Evolutionary conservation across 2,329 filamentous ascomycete species (phyloP), one percentile per base, ranked within the genome.

Genomic region (Ophiostoma sp.): DNA sequence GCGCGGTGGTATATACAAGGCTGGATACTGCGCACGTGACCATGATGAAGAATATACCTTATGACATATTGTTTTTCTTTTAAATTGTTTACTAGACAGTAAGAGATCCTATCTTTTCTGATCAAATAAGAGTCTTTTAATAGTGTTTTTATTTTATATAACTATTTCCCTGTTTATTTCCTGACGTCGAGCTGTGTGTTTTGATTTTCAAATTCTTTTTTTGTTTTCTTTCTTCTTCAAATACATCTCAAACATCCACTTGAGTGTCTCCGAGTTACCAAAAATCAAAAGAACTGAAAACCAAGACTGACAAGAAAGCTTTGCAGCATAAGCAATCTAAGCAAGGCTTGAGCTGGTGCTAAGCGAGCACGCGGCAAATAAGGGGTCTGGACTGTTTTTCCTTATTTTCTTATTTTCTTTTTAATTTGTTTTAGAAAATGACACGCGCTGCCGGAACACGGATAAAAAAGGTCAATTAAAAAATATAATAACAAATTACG

Each of bases 241-340:
- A n/a, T n/a, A n/a, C n/a, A n/a, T n/a, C n/a, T n/a, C n/a, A n/a
- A n/a, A n/a, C n/a, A n/a, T n/a, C n/a, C n/a, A n/a, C n/a, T n/a
- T n/a, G n/a, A n/a, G n/a, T n/a, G n/a, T n/a, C n/a, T n/a, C n/a
- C n/a, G n/a, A n/a, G n/a, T n/a, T n/a, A n/a, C 8, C 2, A 5
- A 23, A 7, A n/a, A 23, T 7, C 1, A 11, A 13, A 57, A 2
- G 13, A 13, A 31, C 1, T 57, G 7, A 31, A 1, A 27, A 27
- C 52, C 52, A 57, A 27, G 52, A 57, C 15, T 13, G n/a, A 57
- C 23, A 57, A 57, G 52, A 11, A 57, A 57, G 52, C 52, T 8
- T 57, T 57, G 52, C 17, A 57, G 52, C 52, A 57, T n/a, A 57
- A 57, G 52, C 52, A 57, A 57, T 27, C 52, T 27, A 57, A 57